These are phyloP conservation scores for Chytridiales sp. DNA, from an alignment of 371 early-diverging fungal genomes.

Conservation along the genomic window DNA sequence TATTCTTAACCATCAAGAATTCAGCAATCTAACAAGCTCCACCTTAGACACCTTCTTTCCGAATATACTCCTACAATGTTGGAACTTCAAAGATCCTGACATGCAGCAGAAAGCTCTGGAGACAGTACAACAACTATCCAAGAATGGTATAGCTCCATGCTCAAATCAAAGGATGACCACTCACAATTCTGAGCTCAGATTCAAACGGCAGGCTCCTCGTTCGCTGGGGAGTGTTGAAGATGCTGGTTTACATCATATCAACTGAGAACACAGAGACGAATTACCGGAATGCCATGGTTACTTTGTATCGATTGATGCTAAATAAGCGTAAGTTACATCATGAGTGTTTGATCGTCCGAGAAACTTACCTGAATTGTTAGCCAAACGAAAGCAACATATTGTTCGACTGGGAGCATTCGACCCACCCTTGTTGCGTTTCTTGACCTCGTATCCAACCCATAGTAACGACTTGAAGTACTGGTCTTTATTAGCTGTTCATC, in stretches of 20 bases:
- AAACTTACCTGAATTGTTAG: slow-evolving; percentile 31
- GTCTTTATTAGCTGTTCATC: slow-evolving; percentile 74
- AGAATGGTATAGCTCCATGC: slow-evolving; percentile 51
- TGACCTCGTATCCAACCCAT: slow-evolving; percentile 54
- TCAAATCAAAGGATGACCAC: neutral
- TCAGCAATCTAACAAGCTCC: neutral
- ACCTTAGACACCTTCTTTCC: slow-evolving; percentile 46
- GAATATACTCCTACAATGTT: slow-evolving; percentile 53
- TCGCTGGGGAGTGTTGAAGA: slow-evolving; percentile 59
- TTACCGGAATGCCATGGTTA: slow-evolving; percentile 67
- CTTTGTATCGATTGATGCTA: slow-evolving; percentile 69
- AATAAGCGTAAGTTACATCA: slow-evolving; percentile 50
- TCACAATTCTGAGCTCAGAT: slow-evolving; percentile 39
- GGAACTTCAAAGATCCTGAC: slow-evolving; percentile 48
- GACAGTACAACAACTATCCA: slow-evolving; percentile 68
- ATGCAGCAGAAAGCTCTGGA: slow-evolving; percentile 60
- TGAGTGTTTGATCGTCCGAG: neutral
- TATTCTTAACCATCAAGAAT: neutral
- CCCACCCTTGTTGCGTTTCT: slow-evolving; percentile 53
- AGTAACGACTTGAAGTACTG: slow-evolving; percentile 80
- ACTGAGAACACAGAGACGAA: slow-evolving; percentile 57
- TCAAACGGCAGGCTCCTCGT: slow-evolving; percentile 58
- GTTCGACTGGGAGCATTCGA: slow-evolving; percentile 64
- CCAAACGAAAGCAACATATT: slow-evolving; percentile 53
- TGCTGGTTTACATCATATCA: slow-evolving; percentile 63